Conservation (phyloP, 2,329 filamentous ascomycete genomes). For the Scleromitrula shiraiana region DNA sequence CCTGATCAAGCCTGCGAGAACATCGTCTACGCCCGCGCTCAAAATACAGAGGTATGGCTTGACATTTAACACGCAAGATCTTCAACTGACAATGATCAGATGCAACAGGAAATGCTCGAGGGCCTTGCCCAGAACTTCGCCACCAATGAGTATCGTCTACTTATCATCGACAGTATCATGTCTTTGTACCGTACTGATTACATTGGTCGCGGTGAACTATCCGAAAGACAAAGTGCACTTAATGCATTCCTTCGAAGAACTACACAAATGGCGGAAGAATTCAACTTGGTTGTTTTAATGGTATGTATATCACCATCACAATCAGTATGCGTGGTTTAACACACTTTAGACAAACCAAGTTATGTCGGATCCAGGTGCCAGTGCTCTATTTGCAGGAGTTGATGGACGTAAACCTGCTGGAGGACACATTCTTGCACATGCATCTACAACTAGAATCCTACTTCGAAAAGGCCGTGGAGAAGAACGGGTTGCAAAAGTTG, state of each 20-base stretch:
- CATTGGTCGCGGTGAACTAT: slow-evolving; percentile 57
- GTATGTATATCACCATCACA: slow-evolving; percentile 28
- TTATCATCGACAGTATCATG: slow-evolving; percentile 65
- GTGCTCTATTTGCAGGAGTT: slow-evolving; percentile 56
- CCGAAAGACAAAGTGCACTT: slow-evolving; percentile 60
- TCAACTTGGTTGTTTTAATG: slow-evolving; percentile 59
- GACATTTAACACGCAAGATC: not conserved
- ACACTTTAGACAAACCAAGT: slow-evolving; percentile 56
- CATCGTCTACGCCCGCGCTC: slow-evolving; percentile 55
- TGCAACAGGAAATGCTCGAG: slow-evolving; percentile 53
- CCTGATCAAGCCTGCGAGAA: slow-evolving; percentile 54
- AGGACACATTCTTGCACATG: slow-evolving; percentile 62
- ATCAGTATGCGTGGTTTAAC: not conserved
- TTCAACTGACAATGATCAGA: slow-evolving; percentile 33
- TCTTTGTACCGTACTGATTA: slow-evolving; percentile 62
- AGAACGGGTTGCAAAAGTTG: slow-evolving; percentile 61
- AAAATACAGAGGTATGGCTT: slow-evolving; percentile 48
- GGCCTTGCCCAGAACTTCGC: slow-evolving; percentile 53
- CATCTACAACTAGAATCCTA: slow-evolving; percentile 57
- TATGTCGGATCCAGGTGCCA: slow-evolving; percentile 62
- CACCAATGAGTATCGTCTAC: slow-evolving; percentile 54
- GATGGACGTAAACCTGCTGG: slow-evolving; percentile 61
- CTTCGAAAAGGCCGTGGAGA: slow-evolving; percentile 62
- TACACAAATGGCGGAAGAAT: slow-evolving; percentile 60
- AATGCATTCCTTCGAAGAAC: slow-evolving; percentile 57